Base-by-base conservation (phyloP, 225 moss, liverwort and hornwort species). In the Pseudisothecium myosuroides region DNA sequence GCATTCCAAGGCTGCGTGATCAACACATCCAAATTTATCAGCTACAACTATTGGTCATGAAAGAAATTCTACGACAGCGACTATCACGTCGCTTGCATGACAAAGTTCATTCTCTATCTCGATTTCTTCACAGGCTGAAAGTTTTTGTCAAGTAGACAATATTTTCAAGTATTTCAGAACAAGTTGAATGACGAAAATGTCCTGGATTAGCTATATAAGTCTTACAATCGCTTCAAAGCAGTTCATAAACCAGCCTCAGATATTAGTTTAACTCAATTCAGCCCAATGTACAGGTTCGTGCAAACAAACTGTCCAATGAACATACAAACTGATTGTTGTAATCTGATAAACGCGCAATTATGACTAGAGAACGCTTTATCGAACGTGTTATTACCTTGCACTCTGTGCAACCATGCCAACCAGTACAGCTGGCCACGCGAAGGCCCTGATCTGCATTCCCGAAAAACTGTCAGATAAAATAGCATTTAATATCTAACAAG, bases 341-440 rank as follows among this genome's bases (percentile, higher is more conserved):
- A 63, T 72, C 37, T 64, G 63, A 73, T 81, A 55, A 52, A 84
- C 52, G 26, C 26, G 36, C 69, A 88, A 68, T 76, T 10, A 69
- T 29, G 55, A 64, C 21, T 31, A 81, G 26, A 69, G 19, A 62
- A 86, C 17, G 41, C 41, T 71, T 63, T 21, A 64, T 29, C 71
- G 16, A 87, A 75, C 39, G n/a, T 67, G n/a, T 23, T 10, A 54
- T 89, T 92, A 96, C 96, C 96, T 93, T 84, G 98, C 97, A 92
- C 98, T 98, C 89, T 97, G 97, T 54, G 98, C 94, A 85, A 98
- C 98, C 97, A 98, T 96, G 60, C 98, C 96, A 87, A 95, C 93
- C 79, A 98, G 94, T 34, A 97, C 95, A 87, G 96, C 94, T 89
- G 98, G 98, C 98, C 98, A 98, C 45, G 96, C 98, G 67, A 97